phyloP scores from a whole-genome alignment of 768 basidiomycete genomes.

The Tylopilus balloui region DNA sequence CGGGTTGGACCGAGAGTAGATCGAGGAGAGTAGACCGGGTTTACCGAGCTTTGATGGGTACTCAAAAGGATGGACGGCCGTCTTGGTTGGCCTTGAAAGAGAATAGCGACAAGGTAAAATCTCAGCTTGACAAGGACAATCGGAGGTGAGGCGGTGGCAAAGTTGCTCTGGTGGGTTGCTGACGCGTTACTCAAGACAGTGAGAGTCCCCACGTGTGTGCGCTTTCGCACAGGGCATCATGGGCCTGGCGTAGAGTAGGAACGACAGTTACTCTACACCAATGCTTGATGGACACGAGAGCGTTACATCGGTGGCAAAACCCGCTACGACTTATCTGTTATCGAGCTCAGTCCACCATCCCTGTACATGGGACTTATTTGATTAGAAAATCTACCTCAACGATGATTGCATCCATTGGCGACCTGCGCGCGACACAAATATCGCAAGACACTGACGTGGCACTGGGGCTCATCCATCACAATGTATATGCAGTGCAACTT shows the following conservation, averaged over 20 bases:
- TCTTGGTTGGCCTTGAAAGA: slow-evolving; percentile 33
- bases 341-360: background rate
- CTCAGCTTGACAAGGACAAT: slow-evolving; percentile 16
- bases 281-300: background rate
- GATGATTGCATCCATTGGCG: background rate
- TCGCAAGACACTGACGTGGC: too few species aligned
- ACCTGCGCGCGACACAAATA: background rate
- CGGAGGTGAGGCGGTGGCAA: background rate
- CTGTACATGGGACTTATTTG: background rate
- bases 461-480: too few species aligned
- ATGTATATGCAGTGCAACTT: background rate
- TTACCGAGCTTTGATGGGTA: slow-evolving; percentile 27
- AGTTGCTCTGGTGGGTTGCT: background rate
- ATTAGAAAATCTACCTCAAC: too few species aligned
- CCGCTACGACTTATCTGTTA: background rate
- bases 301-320: background rate
- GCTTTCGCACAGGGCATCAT: background rate
- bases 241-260: background rate
- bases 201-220: background rate
- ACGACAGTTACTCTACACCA: background rate
- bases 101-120: slow-evolving; percentile 19
- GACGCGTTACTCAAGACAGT: background rate
- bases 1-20: slow-evolving; percentile 29
- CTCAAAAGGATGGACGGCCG: slow-evolving; percentile 27
- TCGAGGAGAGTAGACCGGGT: slow-evolving; percentile 25